Evolutionary conservation across 257 asterid species (phyloP).

Genomic region (Capsicum chinense): DNA sequence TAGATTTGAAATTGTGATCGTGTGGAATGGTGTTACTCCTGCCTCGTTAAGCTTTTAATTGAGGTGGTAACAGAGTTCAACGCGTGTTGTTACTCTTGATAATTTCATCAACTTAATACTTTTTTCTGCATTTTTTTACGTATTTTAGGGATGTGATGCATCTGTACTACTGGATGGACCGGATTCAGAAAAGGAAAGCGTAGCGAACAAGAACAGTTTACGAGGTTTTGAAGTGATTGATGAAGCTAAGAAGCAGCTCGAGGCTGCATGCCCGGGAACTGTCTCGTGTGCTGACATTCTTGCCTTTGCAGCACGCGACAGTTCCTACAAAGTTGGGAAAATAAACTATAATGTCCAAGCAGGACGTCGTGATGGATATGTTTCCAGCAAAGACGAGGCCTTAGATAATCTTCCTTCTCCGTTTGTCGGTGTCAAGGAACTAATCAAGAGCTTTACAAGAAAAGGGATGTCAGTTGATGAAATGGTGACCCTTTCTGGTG

Average conservation of each 20-base stretch:
- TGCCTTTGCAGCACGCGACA: conserved; percentile 74
- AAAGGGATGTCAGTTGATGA: conserved; percentile 68
- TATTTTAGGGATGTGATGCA: conserved; percentile 62
- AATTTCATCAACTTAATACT: neutral
- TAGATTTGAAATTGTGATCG: neutral
- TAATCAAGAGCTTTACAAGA: conserved; percentile 44
- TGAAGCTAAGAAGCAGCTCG: conserved; percentile 58
- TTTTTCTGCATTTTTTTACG: neutral
- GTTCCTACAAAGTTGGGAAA: conserved; percentile 46
- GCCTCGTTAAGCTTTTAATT: neutral
- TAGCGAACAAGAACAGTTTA: conserved; percentile 52
- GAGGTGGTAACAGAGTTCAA: neutral
- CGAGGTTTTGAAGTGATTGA: conserved; percentile 66
- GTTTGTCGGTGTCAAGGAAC: conserved; percentile 48
- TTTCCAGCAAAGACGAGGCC: conserved; percentile 47
- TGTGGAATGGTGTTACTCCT: neutral
- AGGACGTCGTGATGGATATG: conserved; percentile 63
- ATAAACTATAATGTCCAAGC: conserved; percentile 53
- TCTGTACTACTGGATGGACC: conserved; percentile 55
- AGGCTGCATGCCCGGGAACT: conserved; percentile 47
- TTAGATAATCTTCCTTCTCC: conserved; percentile 53
- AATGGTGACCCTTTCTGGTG: conserved; percentile 74
- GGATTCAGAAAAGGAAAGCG: conserved; percentile 49
- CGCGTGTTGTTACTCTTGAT: neutral
- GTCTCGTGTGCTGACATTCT: conserved; percentile 71